Evolutionary conservation across 2,329 filamentous ascomycete species (phyloP).

Genomic region (Taxawa tesnikishii): DNA sequence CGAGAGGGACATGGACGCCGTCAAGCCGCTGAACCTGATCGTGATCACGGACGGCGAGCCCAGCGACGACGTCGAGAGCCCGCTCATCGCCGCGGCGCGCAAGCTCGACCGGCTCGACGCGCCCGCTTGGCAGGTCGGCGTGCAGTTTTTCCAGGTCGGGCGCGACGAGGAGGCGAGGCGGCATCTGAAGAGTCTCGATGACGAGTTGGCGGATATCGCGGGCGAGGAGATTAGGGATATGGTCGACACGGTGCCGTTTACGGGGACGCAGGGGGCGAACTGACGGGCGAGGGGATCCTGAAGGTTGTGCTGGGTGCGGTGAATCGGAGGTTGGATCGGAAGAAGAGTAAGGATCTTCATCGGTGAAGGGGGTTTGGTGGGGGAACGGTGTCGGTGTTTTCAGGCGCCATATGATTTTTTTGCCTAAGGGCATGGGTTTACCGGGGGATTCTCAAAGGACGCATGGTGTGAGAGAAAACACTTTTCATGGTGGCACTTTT

Average conservation of each 20-base stretch:
- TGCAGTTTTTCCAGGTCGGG: constrained; percentile 95
- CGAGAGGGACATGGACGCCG: constrained; percentile 26
- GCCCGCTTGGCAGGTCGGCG: constrained; percentile 69
- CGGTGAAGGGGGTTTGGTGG: constrained; percentile 9
- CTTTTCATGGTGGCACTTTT: too few relatives aligned
- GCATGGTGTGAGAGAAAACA: too few relatives aligned
- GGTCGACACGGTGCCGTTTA: constrained; percentile 79
- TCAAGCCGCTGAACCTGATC: constrained; percentile 81
- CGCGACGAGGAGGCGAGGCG: constrained; percentile 51
- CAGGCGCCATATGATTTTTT: too few relatives aligned
- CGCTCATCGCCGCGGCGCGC: constrained; percentile 55
- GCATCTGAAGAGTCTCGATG: constrained; percentile 62
- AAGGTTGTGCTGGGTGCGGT: constrained; percentile 76
- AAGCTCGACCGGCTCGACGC: constrained; percentile 60
- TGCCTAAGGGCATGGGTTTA: too few relatives aligned
- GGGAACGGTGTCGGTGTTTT: too few relatives aligned
- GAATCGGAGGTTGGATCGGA: constrained; percentile 51
- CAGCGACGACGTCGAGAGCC: constrained; percentile 62
- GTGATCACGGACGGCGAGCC: constrained; percentile 83
- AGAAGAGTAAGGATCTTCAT: constrained; percentile 17
- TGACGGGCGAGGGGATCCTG: constrained; percentile 61
- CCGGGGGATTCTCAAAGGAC: too few relatives aligned
- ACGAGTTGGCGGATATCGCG: constrained; percentile 47
- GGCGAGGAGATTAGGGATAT: constrained; percentile 62
- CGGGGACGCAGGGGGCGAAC: constrained; percentile 33